Evolutionary conservation across 169 alveolate genomes (phyloP).

Genomic region (Eimeria sp.): DNA sequence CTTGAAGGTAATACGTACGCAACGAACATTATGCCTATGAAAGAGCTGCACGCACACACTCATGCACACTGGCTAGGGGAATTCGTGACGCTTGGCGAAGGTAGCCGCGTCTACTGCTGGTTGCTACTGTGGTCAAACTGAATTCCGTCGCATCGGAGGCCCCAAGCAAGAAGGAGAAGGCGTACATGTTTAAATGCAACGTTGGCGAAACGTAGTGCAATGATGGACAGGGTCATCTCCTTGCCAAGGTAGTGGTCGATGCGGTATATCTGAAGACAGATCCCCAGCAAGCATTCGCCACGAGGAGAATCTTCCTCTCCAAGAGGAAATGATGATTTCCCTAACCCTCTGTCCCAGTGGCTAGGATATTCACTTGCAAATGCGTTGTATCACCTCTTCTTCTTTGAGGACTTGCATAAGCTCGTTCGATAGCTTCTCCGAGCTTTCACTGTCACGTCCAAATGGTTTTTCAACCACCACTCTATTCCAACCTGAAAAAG

Average conservation of each 20-base stretch:
- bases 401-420: conserved; percentile 84
- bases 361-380: neutral
- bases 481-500: conserved; percentile 84
- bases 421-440: conserved; percentile 83
- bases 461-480: conserved; percentile 88
- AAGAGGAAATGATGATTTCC: neutral
- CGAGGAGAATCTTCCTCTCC: neutral
- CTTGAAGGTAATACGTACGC: conserved; percentile 85
- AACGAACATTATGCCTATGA: conserved; percentile 84
- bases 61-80: neutral
- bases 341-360: neutral
- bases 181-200: conserved; percentile 83
- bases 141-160: neutral
- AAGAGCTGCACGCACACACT: conserved; percentile 77
- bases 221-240: conserved; percentile 87
- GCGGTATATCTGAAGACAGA: conserved; percentile 81
- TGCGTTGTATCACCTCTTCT: conserved; percentile 54
- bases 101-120: neutral
- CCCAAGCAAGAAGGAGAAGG: neutral
- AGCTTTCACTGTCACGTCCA: conserved; percentile 86
- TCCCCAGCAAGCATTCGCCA: conserved; percentile 3
- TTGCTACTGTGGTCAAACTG: neutral
- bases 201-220: conserved; percentile 86
- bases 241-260: conserved; percentile 89
- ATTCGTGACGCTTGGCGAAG: neutral